Conservation (phyloP, 2,329 filamentous ascomycete genomes). For the Clarireedia monteithiana region DNA sequence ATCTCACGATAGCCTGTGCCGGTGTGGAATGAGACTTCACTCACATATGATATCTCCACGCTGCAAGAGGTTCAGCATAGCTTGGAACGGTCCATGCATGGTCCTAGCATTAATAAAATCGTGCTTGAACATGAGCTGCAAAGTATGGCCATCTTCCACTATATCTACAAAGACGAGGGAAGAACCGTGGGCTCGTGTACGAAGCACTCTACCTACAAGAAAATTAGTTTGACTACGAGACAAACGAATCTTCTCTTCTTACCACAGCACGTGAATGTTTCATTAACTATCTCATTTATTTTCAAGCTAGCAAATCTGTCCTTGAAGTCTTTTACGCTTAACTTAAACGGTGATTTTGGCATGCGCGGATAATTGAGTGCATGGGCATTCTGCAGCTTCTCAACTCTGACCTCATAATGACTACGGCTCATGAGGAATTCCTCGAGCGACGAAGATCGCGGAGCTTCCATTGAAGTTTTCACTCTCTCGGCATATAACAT, state of each 20-base stretch:
- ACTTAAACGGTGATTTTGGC: neutral
- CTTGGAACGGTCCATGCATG: constrained; percentile 42
- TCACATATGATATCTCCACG: constrained; percentile 80
- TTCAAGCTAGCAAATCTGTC: neutral
- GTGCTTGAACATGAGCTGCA: constrained; percentile 44
- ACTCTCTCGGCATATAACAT: neutral
- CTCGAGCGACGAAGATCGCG: neutral
- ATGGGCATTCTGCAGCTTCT: constrained; percentile 43
- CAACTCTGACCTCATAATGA: constrained; percentile 22
- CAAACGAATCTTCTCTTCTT: constrained; percentile 14
- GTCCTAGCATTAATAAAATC: constrained; percentile 19
- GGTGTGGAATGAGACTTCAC: constrained; percentile 28
- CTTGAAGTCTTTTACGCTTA: neutral
- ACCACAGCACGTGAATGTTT: constrained; percentile 3
- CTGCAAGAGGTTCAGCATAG: constrained; percentile 58
- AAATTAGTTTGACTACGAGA: neutral
- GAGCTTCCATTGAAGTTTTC: neutral
- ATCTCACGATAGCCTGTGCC: neutral
- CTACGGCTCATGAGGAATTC: neutral
- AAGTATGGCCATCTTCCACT: constrained; percentile 58
- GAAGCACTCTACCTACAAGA: constrained; percentile 58
- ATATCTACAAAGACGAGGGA: constrained; percentile 83
- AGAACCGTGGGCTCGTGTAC: constrained; percentile 54
- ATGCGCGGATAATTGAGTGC: constrained; percentile 46
- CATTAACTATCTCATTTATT: neutral